phyloP scores from a whole-genome alignment of 148 eudicot genomes.

The Polygonum maritimum region DNA sequence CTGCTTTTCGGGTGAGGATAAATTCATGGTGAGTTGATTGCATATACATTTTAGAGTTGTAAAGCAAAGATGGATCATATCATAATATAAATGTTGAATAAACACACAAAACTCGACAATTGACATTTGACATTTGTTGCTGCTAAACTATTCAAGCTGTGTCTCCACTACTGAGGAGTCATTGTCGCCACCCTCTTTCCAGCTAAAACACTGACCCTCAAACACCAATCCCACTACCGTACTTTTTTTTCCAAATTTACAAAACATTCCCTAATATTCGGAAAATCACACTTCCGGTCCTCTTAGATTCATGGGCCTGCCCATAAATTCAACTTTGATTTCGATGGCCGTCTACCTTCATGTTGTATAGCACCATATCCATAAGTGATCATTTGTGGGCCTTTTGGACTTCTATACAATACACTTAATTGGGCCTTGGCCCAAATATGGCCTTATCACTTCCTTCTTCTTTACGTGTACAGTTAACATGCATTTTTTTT shows the following conservation, averaged over 20 bases:
- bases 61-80: too few species aligned
- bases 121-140: not conserved
- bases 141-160: not conserved
- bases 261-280: not conserved
- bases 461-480: too few species aligned
- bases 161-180: not conserved
- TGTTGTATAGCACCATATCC: not conserved
- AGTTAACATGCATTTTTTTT: too few species aligned
- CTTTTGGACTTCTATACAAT: not conserved
- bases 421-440: not conserved
- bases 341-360: too few species aligned
- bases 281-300: not conserved
- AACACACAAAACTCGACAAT: not conserved
- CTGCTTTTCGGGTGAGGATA: too few species aligned
- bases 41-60: too few species aligned
- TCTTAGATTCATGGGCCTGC: not conserved
- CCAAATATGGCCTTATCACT: not conserved
- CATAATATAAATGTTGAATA: not conserved
- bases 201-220: constrained; percentile 3
- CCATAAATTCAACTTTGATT: not conserved
- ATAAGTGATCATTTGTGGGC: not conserved
- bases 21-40: too few species aligned
- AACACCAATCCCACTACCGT: constrained; percentile 5
- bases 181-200: not conserved
- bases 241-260: not conserved